These are phyloP conservation scores for Cyclotella sp. DNA, from an alignment of 108 stramenopile genomes.

Conservation along the genomic window DNA sequence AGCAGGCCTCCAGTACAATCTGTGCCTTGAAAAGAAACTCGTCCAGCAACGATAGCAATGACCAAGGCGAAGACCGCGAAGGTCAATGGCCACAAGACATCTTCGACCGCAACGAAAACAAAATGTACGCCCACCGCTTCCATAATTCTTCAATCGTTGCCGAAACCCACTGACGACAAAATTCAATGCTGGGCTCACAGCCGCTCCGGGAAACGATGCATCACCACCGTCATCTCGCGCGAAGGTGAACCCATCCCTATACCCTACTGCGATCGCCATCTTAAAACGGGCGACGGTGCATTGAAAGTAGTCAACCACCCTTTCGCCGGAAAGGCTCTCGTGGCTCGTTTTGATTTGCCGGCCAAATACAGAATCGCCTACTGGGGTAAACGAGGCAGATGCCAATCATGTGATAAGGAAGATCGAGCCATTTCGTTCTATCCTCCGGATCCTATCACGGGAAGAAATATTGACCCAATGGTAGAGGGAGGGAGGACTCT, in stretches of 20 bases:
- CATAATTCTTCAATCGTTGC: slow-evolving; percentile 35
- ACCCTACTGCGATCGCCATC: slow-evolving; percentile 62
- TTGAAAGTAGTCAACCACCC: slow-evolving; percentile 63
- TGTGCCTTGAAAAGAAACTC: too few relatives aligned
- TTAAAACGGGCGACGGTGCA: slow-evolving; percentile 64
- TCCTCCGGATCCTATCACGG: slow-evolving; percentile 62
- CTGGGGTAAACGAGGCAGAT: slow-evolving; percentile 63
- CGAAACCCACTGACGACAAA: slow-evolving; percentile 25
- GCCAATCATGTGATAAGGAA: slow-evolving; percentile 52
- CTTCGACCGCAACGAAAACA: not conserved
- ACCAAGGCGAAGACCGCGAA: too few relatives aligned
- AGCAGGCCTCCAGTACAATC: too few relatives aligned
- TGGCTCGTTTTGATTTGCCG: slow-evolving; percentile 64
- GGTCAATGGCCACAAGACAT: not conserved
- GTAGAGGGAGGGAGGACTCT: slow-evolving; percentile 46
- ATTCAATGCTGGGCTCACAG: slow-evolving; percentile 74
- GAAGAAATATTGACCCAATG: slow-evolving; percentile 52
- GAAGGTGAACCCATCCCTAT: slow-evolving; percentile 76
- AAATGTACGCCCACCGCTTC: not conserved
- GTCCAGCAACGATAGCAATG: too few relatives aligned
- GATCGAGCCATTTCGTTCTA: slow-evolving; percentile 71
- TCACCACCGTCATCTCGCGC: slow-evolving; percentile 38
- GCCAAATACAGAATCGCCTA: slow-evolving; percentile 62
- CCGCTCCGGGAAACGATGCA: slow-evolving; percentile 57
- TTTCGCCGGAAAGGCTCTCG: slow-evolving; percentile 64